Evolutionary conservation across 2,329 filamentous ascomycete species (phyloP).

Genomic region (Fusarium metavorans): DNA sequence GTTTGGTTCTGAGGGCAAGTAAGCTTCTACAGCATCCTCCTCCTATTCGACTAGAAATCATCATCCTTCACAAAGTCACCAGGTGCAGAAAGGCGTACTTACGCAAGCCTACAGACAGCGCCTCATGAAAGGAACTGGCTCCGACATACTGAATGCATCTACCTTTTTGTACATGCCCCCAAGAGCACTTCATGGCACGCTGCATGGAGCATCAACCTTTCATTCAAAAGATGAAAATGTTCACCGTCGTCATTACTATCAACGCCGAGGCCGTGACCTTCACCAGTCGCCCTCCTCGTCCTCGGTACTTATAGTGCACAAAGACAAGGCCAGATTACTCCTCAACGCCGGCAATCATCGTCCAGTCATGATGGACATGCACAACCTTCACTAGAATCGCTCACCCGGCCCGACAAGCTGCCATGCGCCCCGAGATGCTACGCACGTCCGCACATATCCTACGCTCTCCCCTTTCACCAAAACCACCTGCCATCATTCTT

Average conservation of each 20-base stretch:
- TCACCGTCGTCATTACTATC: background rate
- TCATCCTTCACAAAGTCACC: background rate
- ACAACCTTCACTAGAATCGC: constrained; percentile 26
- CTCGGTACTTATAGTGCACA: background rate
- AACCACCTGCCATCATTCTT: constrained; percentile 42
- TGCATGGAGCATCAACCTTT: background rate
- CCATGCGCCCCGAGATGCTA: constrained; percentile 32
- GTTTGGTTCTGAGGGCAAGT: background rate
- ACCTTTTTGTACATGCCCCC: background rate
- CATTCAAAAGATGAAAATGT: background rate
- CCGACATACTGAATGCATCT: background rate
- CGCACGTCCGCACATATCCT: constrained; percentile 37
- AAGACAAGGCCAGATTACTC: constrained; percentile 15
- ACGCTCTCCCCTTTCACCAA: constrained; percentile 41
- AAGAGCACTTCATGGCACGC: background rate
- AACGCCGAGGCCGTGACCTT: constrained; percentile 1
- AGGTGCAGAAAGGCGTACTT: background rate
- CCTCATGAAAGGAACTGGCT: background rate
- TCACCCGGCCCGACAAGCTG: constrained; percentile 17
- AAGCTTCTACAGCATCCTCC: background rate
- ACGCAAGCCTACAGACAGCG: background rate
- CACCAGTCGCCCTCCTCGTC: background rate
- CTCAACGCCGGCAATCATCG: constrained; percentile 28
- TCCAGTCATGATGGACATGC: constrained; percentile 16
- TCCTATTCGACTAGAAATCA: background rate